These are phyloP conservation scores for Penicillium fuscoglaucum DNA, from an alignment of 2,329 filamentous ascomycete species.

Conservation along the genomic window DNA sequence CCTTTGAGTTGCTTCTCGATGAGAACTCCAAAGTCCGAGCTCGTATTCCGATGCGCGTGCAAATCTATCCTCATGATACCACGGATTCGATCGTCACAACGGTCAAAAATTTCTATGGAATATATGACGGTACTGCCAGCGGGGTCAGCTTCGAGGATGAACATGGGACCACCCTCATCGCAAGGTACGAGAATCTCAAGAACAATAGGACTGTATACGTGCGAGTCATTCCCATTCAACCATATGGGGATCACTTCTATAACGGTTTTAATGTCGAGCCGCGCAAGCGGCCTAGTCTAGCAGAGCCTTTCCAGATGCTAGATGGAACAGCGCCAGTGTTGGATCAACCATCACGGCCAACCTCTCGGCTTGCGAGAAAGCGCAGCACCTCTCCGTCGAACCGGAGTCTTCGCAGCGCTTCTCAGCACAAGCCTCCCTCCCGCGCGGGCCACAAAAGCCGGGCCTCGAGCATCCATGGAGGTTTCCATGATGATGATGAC, in stretches of 20 bases:
- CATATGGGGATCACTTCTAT: constrained; percentile 51
- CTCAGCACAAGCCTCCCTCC: constrained; percentile 70
- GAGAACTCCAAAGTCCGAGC: constrained; percentile 59
- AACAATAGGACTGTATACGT: constrained; percentile 94
- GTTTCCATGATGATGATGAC: constrained; percentile 68
- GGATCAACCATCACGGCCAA: constrained; percentile 65
- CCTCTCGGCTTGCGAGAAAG: constrained; percentile 69
- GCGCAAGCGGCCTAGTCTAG: constrained; percentile 60
- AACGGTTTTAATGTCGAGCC: constrained; percentile 52
- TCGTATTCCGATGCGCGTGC: constrained; percentile 66
- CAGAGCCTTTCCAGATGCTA: constrained; percentile 65
- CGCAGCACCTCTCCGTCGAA: constrained; percentile 76
- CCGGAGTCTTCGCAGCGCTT: constrained; percentile 74
- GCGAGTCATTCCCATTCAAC: constrained; percentile 67
- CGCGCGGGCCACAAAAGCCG: constrained; percentile 68
- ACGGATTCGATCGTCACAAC: constrained; percentile 98
- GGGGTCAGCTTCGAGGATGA: constrained; percentile 96
- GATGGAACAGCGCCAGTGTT: constrained; percentile 52
- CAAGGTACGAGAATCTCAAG: constrained; percentile 91
- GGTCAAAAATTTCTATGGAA: constrained; percentile 97
- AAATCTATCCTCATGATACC: constrained; percentile 93
- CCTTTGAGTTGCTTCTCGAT: constrained; percentile 63
- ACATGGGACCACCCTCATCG: constrained; percentile 85
- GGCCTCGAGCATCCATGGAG: constrained; percentile 59
- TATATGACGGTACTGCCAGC: constrained; percentile 77